These are phyloP conservation scores for Hypholoma fasciculare DNA, from an alignment of 768 basidiomycete species.

Conservation along the genomic window DNA sequence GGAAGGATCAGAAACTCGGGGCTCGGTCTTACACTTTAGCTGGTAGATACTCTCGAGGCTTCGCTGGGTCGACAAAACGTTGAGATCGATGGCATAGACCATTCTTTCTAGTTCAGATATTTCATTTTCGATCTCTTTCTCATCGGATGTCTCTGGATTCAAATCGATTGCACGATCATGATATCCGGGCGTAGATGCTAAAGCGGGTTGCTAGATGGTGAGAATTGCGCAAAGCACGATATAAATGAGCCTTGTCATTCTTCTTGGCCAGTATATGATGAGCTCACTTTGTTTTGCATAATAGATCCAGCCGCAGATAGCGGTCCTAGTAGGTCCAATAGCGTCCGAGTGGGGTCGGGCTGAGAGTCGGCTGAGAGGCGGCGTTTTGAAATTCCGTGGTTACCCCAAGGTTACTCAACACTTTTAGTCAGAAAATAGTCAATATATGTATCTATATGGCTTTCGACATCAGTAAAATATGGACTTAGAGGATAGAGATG, in stretches of 20 bases:
- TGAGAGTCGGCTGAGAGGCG: too few species aligned
- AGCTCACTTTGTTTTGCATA: neutral
- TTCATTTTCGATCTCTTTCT: constrained; percentile 4
- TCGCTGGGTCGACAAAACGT: constrained; percentile 10
- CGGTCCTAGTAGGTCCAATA: neutral
- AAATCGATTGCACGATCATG: neutral
- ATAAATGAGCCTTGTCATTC: too few species aligned
- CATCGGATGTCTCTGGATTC: neutral
- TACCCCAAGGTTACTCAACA: too few species aligned
- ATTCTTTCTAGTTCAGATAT: constrained; percentile 9
- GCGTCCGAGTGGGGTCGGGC: neutral
- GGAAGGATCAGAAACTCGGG: neutral
- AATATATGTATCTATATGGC: too few species aligned
- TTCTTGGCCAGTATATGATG: neutral
- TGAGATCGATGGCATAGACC: constrained; percentile 11
- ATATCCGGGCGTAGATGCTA: too few species aligned
- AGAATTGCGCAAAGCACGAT: too few species aligned
- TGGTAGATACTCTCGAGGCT: neutral
- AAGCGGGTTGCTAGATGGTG: too few species aligned
- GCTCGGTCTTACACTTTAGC: neutral
- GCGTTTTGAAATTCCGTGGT: too few species aligned
- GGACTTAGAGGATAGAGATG: too few species aligned
- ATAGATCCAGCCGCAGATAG: neutral
- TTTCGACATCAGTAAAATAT: too few species aligned
- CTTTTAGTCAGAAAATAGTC: too few species aligned